Percentiles rank a stretch among this genome's conserved stretches.
Evolutionary conservation across 148 eudicot species (phyloP).

Genomic region (Bassia scoparia): DNA sequence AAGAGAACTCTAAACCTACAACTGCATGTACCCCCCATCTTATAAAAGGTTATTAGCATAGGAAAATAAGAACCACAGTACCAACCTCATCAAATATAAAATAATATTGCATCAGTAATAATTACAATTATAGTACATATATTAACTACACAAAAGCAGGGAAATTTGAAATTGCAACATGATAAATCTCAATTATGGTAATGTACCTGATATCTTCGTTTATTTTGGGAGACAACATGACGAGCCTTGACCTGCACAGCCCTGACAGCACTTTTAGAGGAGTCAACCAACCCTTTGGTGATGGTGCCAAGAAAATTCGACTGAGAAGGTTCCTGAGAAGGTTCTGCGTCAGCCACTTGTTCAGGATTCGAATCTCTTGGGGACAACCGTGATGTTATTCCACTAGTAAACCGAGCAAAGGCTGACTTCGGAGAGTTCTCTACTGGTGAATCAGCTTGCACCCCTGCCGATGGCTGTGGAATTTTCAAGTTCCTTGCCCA

Average conservation of each 20-base stretch:
- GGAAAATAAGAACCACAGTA: neutral
- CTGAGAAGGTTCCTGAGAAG: constrained; percentile 35
- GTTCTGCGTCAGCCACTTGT: constrained; percentile 46
- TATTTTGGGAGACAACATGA: constrained; percentile 95
- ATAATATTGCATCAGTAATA: neutral
- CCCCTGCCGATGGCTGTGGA: constrained; percentile 50
- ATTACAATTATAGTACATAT: neutral
- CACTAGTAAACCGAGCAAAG: constrained; percentile 74
- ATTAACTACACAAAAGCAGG: neutral
- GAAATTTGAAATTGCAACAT: neutral
- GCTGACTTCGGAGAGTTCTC: constrained; percentile 63
- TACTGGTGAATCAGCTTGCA: constrained; percentile 52
- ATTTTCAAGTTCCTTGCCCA: constrained; percentile 82
- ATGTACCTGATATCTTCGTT: constrained; percentile 91
- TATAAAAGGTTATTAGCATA: neutral
- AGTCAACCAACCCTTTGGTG: constrained; percentile 85
- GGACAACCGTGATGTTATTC: constrained; percentile 63
- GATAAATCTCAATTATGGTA: neutral
- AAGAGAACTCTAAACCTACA: neutral
- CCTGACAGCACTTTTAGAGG: constrained; percentile 90
- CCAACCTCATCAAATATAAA: neutral
- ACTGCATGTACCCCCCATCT: neutral
- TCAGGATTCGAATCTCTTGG: constrained; percentile 67
- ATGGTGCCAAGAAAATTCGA: constrained; percentile 69
- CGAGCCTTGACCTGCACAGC: constrained; percentile 96